Percentiles rank a stretch among this genome's conserved stretches.
Evolutionary conservation across 768 basidiomycete species (phyloP).

Genomic region (Boletus pseudo-olivaceus): DNA sequence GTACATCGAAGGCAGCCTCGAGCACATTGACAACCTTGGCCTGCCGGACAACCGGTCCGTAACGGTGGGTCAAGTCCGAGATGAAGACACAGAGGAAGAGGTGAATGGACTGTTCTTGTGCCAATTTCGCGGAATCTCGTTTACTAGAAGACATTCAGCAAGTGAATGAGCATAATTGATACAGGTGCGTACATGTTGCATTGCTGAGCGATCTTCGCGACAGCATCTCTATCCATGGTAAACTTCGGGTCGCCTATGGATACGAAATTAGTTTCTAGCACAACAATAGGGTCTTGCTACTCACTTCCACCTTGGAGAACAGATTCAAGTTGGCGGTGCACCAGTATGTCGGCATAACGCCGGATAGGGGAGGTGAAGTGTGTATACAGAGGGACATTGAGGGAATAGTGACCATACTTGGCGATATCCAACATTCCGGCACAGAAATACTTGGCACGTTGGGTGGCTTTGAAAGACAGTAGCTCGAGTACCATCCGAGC

Average conservation of each 20-base stretch:
- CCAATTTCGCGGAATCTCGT: constrained; percentile 85
- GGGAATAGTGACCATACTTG: constrained; percentile 91
- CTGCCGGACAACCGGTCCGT: constrained; percentile 92
- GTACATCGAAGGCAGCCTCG: constrained; percentile 97
- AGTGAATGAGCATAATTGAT: neutral
- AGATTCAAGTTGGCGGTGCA: constrained; percentile 94
- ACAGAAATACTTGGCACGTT: constrained; percentile 97
- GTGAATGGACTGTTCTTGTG: constrained; percentile 95
- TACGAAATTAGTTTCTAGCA: constrained; percentile 4
- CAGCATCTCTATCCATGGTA: constrained; percentile 95
- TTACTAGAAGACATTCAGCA: constrained; percentile 49
- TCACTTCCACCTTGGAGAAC: constrained; percentile 69
- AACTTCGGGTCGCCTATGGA: constrained; percentile 76
- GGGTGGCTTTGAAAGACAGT: constrained; percentile 87
- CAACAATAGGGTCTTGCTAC: constrained; percentile 17
- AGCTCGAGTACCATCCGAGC: constrained; percentile 78
- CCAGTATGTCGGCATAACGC: constrained; percentile 90
- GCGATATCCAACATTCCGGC: constrained; percentile 99
- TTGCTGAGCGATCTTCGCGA: constrained; percentile 96
- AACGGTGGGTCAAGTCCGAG: constrained; percentile 88
- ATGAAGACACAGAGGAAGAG: constrained; percentile 94
- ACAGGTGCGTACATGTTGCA: constrained; percentile 79
- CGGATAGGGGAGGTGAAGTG: constrained; percentile 93
- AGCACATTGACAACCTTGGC: constrained; percentile 94
- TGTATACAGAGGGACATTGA: constrained; percentile 89